Base-by-base conservation (phyloP, 2,329 filamentous ascomycete genomes). In the Aspergillus sergii region DNA sequence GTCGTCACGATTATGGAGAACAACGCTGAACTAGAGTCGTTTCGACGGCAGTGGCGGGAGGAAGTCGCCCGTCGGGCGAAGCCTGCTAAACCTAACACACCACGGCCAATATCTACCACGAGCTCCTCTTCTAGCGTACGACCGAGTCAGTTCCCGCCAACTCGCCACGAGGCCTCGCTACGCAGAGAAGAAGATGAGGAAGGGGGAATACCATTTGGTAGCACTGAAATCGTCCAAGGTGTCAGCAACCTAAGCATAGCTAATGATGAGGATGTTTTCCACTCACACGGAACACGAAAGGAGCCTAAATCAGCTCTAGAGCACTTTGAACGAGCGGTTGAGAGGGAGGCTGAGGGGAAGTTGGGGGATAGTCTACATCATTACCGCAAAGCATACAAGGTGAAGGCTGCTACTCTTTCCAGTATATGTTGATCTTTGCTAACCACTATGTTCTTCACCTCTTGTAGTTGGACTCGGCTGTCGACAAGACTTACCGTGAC, bases 291-390 rank as follows among this genome's bases (percentile, higher is more conserved):
- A 6, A 64, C 71, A 16, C 65, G 68, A 56, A 72, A 69, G 26
- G 86, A 90, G 69, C 91, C 91, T 5, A 82, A 83, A 26, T 91
- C 94, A 12, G 95, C 95, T 0, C 80, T 99, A 19, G 95, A 98
- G 71, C 92, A 97, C 76, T 98, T 95, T 72, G 95, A 98, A 76
- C 88, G 87, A 74, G 95, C 94, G 4, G 94, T 97, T 61, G 91
- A 96, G 78, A 93, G 89, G 77, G 95, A 99, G 79, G 86, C 85
- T 0, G 87, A 91, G 71, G 95, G 95, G 0, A 95, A 88, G 66
- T 83, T 98, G 57, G 93, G 94, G 6, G 94, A 98, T 66, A 98
- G 94, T 74, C 77, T 99, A 60, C 88, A 86, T 68, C 85, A 96
- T 57, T 99, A 99, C 77, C 88, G 95, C 54, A 93, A 91, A 76